Evolutionary conservation across 192 early-diverging fungal genomes (phyloP), one percentile per base, ranked within the genome.

Genomic region (Coemansia sp.): DNA sequence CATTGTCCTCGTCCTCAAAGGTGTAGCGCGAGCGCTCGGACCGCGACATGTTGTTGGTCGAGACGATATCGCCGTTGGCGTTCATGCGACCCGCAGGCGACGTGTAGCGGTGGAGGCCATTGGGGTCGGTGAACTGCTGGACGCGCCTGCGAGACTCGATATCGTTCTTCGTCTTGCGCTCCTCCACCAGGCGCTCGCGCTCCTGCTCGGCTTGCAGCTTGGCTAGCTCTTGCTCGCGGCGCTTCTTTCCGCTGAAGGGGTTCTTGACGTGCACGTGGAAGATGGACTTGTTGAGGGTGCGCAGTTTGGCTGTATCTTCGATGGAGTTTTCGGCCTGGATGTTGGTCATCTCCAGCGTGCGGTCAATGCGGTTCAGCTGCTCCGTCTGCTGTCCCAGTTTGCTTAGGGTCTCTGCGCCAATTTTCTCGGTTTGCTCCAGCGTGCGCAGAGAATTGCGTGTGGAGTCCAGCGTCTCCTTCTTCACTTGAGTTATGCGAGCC

Each of bases 1-100:
- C 73, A 60, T 88, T 79, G 71, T 92, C 91, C 65, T 91, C 89
- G 37, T 84, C 88, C 52, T 92, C 91, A 55, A 91, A 86, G 38
- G 79, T 86, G 68, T 91, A 89, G 41, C 83, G 75, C 7, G 76
- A 73, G 62, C 88, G 85, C 61, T 88, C 85, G 4, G 76, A 53
- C 75, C 31, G 52, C 18, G 63, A 56, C 18, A 70, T 65, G 13
- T 75, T 20, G n/a, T 34, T 39, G 31, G 60, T 47, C 53, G 62
- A 55, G 10, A 80, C 73, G 37, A 87, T 77, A 23, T 83, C 72
- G 58, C 85, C 82, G 52, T 75, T 77, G 42, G 73, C 80, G 58
- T 66, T 59, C 72, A 77, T 77, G 56, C 55, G 62, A 20, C 80
- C 80, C 3, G 52, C 52, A 6, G 75, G 66, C 9, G 62, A 64